A percentile compares a stretch with the other conserved stretches of the same genome.
Evolutionary conservation across 495 filamentous ascomycete species (phyloP).

Genomic region (Penicillium salamii): DNA sequence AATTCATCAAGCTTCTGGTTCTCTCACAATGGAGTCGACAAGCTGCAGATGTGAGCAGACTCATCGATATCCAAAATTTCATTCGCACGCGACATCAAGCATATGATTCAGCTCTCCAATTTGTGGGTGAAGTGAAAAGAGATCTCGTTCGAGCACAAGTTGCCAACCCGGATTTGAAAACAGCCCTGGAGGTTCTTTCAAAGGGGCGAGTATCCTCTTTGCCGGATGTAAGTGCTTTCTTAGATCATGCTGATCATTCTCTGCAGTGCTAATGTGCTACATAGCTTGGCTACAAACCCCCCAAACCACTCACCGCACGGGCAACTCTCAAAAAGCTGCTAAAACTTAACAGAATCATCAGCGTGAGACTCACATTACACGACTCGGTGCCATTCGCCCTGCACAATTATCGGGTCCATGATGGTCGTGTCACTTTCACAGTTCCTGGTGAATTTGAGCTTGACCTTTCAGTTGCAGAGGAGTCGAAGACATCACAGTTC

Average conservation of each 20-base stretch:
- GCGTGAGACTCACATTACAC: slow-evolving; percentile 73
- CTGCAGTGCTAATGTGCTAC: slow-evolving; percentile 23
- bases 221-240: slow-evolving; percentile 62
- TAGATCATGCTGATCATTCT: not conserved
- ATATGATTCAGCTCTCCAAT: slow-evolving; percentile 55
- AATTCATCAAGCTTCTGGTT: slow-evolving; percentile 88
- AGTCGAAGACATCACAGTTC: slow-evolving; percentile 75
- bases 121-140: slow-evolving; percentile 66
- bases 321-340: slow-evolving; percentile 66
- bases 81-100: slow-evolving; percentile 55
- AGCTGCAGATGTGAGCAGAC: slow-evolving; percentile 67
- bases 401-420: slow-evolving; percentile 66
- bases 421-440: slow-evolving; percentile 81
- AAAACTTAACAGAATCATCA: slow-evolving; percentile 78
- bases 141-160: slow-evolving; percentile 62
- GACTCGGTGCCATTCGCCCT: slow-evolving; percentile 72
- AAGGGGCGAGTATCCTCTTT: slow-evolving; percentile 71
- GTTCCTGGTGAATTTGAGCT: slow-evolving; percentile 87
- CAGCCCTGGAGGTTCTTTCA: slow-evolving; percentile 79
- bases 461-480: slow-evolving; percentile 82
- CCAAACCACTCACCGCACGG: slow-evolving; percentile 61
- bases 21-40: slow-evolving; percentile 84
- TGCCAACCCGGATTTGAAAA: slow-evolving; percentile 85
- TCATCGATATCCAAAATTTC: slow-evolving; percentile 81
- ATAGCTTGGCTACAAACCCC: slow-evolving; percentile 75